phyloP scores from a whole-genome alignment of 768 basidiomycete genomes.

The Amanita pallidorosea region DNA sequence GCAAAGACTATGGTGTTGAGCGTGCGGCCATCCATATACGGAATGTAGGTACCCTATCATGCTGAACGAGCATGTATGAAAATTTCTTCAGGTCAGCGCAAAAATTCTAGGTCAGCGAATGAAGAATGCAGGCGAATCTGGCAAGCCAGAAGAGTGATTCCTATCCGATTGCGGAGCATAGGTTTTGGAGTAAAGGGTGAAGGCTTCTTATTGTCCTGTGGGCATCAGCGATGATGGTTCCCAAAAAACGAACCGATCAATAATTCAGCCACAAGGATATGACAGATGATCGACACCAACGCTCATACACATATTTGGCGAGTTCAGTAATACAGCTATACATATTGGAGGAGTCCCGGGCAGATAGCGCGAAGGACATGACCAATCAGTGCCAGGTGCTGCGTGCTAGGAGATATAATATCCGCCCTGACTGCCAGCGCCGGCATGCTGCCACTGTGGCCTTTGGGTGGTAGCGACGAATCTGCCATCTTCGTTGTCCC shows the following conservation, averaged over 20 bases:
- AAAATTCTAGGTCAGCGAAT: slow-evolving; percentile 62
- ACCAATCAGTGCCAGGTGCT: neutral
- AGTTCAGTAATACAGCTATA: neutral
- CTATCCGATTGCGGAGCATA: slow-evolving; percentile 7
- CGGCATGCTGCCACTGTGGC: neutral
- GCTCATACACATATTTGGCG: neutral
- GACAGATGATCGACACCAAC: neutral
- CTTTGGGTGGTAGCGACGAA: neutral
- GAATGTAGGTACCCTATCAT: slow-evolving; percentile 40
- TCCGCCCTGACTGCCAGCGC: neutral
- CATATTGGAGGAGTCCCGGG: neutral
- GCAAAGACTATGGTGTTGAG: slow-evolving; percentile 69
- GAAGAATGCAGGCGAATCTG: slow-evolving; percentile 31
- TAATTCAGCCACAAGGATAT: neutral
- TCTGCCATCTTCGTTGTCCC: slow-evolving; percentile 4
- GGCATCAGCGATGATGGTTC: neutral
- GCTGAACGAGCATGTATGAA: slow-evolving; percentile 8
- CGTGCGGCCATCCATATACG: slow-evolving; percentile 76
- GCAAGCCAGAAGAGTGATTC: slow-evolving; percentile 20
- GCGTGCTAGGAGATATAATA: neutral
- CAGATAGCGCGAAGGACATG: neutral
- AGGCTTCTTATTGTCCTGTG: slow-evolving; percentile 16
- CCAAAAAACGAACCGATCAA: neutral
- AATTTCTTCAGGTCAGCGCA: slow-evolving; percentile 53
- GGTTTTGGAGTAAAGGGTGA: slow-evolving; percentile 8